Conservation (phyloP, 2,329 filamentous ascomycete genomes). For the Trichoderma sp. region DNA sequence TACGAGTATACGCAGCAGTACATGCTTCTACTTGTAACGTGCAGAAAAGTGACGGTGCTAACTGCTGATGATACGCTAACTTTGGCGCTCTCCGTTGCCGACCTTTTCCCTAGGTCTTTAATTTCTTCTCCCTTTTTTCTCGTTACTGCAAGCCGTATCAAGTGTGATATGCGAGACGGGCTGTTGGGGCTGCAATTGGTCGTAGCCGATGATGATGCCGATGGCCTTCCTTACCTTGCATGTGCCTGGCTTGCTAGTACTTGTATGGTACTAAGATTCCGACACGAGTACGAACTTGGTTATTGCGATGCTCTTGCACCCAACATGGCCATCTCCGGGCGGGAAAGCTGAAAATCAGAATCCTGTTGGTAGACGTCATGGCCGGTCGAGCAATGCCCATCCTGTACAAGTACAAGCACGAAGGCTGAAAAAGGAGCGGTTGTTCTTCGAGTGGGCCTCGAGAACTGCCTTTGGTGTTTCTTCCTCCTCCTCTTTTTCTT, state of each 20-base stretch:
- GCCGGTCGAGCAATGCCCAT: neutral
- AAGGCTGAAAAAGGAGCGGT: neutral
- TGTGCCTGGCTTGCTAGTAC: neutral
- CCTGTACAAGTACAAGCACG: neutral
- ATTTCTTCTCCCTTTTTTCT: neutral
- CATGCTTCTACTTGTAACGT: neutral
- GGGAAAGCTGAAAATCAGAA: neutral
- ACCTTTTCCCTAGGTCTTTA: neutral
- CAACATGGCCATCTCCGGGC: neutral
- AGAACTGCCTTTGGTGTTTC: neutral
- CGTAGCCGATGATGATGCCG: neutral
- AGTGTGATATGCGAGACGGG: slow-evolving; percentile 9
- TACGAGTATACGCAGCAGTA: neutral
- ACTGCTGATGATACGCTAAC: neutral
- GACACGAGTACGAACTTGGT: neutral
- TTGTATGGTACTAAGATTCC: neutral
- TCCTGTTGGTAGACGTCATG: neutral
- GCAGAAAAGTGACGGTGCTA: neutral
- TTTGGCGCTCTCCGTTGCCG: neutral
- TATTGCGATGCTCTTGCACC: neutral
- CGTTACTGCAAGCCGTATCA: neutral
- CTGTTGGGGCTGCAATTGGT: neutral
- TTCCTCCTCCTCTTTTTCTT: neutral
- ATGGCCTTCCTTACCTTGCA: neutral
- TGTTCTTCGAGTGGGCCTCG: neutral